phyloP scores from a whole-genome alignment of 1,284 basidiomycete species.

The Ceratobasidium theobromae region DNA sequence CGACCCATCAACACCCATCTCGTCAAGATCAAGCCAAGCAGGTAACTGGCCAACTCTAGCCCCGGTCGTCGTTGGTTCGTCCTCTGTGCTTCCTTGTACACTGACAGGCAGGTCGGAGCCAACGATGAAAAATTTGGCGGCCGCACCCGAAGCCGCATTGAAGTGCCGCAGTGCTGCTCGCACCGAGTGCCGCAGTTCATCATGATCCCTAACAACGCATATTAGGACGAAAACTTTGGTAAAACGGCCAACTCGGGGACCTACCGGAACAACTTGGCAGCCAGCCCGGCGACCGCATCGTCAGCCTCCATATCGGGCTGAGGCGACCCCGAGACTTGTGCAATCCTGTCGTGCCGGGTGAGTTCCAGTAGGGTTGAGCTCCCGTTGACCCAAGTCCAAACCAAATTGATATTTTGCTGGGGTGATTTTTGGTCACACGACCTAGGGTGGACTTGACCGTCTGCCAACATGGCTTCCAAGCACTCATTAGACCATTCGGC shows the following conservation, averaged over 20 bases:
- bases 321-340: not conserved
- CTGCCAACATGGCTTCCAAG: not conserved
- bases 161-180: constrained; percentile 14
- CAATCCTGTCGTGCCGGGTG: constrained; percentile 6
- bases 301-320: not conserved
- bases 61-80: not conserved
- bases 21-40: constrained; percentile 5
- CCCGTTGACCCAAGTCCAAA: constrained; percentile 29
- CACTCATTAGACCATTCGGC: constrained; percentile 12
- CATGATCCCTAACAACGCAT: not conserved
- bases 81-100: not conserved
- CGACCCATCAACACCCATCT: constrained; percentile 1
- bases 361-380: constrained; percentile 15
- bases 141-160: not conserved
- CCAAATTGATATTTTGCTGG: constrained; percentile 7
- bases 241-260: not conserved
- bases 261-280: constrained; percentile 24
- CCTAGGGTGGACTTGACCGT: not conserved
- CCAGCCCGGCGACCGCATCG: not conserved
- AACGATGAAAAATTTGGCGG: not conserved
- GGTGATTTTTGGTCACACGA: not conserved
- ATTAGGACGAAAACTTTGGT: not conserved
- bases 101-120: constrained; percentile 16
- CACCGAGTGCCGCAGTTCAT: constrained; percentile 15
- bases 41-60: constrained; percentile 28